Percentiles rank a stretch among this genome's conserved stretches.
Conservation (phyloP, 2,329 filamentous ascomycete genomes). For the Corynespora cassiicola region DNA sequence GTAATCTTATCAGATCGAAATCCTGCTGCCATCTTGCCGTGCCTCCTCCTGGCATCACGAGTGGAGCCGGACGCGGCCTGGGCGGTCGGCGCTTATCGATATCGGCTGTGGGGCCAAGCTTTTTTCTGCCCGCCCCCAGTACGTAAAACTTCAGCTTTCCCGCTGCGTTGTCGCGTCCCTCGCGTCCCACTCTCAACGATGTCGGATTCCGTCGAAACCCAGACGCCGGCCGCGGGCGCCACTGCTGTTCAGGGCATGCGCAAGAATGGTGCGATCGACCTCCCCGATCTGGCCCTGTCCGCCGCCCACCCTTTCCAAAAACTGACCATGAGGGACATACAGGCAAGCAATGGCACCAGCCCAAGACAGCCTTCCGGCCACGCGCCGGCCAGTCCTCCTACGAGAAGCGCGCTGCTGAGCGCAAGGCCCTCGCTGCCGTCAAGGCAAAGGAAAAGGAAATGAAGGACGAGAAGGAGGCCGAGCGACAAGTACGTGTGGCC, state of each 20-base stretch:
- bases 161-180: slow-evolving; percentile 1
- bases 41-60: no score
- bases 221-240: slow-evolving; percentile 53
- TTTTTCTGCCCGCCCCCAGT: slow-evolving; percentile 26
- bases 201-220: slow-evolving; percentile 30
- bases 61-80: no score
- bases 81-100: slow-evolving; percentile 23
- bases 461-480: slow-evolving; percentile 91
- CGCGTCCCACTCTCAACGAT: slow-evolving; percentile 28
- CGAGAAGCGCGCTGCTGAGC: slow-evolving; percentile 74
- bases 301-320: slow-evolving; percentile 3
- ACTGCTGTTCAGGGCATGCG: slow-evolving; percentile 67
- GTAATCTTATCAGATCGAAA: slow-evolving; percentile 6
- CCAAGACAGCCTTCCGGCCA: slow-evolving; percentile 85
- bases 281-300: not conserved
- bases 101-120: slow-evolving; percentile 29
- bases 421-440: slow-evolving; percentile 73
- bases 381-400: slow-evolving; percentile 79
- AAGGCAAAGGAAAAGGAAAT: slow-evolving; percentile 96
- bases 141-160: slow-evolving; percentile 7
- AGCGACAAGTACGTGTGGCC: slow-evolving; percentile 73
- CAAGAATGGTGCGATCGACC: slow-evolving; percentile 76
- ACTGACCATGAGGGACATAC: slow-evolving; percentile 22
- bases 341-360: slow-evolving; percentile 95
- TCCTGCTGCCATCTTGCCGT: no score